phyloP scores from a whole-genome alignment of 306 rosid genomes.

The Castanea crenata region DNA sequence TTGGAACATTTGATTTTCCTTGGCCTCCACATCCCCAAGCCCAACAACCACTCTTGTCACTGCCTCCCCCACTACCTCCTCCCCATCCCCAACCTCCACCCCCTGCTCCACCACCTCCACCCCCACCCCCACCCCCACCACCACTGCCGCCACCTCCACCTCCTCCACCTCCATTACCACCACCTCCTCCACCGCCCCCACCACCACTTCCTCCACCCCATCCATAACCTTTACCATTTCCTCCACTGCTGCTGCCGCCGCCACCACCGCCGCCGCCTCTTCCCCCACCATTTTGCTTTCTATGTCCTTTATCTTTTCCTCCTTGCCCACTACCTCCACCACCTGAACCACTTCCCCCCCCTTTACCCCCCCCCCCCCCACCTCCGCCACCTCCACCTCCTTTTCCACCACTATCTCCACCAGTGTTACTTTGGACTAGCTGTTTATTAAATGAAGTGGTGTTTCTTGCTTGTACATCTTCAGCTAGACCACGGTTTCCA shows the following conservation, averaged over 20 bases:
- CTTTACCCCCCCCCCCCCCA: background rate
- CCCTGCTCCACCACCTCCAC: background rate
- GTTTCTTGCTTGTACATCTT: background rate
- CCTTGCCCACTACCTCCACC: background rate
- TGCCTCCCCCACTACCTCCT: background rate
- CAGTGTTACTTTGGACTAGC: constrained; percentile 4
- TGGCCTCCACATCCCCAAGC: constrained; percentile 24
- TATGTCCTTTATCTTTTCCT: constrained; percentile 6
- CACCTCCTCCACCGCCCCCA: background rate
- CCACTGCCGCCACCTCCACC: background rate
- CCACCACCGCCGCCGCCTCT: background rate
- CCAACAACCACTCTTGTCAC: constrained; percentile 2
- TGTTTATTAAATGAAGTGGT: constrained; percentile 5
- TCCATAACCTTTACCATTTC: background rate
- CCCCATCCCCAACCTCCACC: background rate
- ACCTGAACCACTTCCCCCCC: background rate
- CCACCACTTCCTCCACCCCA: constrained; percentile 23
- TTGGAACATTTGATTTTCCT: constrained; percentile 11
- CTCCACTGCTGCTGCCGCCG: constrained; percentile 27
- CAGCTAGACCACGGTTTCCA: background rate
- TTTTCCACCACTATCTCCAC: background rate
- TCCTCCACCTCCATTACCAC: background rate
- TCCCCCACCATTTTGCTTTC: background rate
- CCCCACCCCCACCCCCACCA: background rate
- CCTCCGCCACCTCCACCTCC: background rate